These are phyloP conservation scores for Mucor piriformis DNA, from an alignment of 371 early-diverging fungal genomes.

Conservation along the genomic window DNA sequence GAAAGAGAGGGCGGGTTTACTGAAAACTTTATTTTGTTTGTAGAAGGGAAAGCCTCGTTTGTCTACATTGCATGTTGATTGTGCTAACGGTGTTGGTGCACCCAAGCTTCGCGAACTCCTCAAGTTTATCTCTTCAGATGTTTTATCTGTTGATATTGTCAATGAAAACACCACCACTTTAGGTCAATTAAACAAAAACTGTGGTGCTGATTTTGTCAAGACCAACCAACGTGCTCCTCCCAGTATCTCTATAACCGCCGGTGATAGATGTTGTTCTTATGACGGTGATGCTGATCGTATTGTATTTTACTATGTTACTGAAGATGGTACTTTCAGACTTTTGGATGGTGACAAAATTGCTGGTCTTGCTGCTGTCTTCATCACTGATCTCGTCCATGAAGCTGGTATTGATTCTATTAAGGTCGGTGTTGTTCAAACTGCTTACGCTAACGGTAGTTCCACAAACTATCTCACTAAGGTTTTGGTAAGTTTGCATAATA, in stretches of 20 bases:
- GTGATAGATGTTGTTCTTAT: slow-evolving; percentile 84
- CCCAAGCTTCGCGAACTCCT: slow-evolving; percentile 82
- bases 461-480: slow-evolving; percentile 88
- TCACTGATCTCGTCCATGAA: slow-evolving; percentile 82
- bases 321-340: slow-evolving; percentile 79
- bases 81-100: slow-evolving; percentile 98
- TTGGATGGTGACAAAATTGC: slow-evolving; percentile 99
- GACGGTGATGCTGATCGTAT: slow-evolving; percentile 99
- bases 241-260: slow-evolving; percentile 62
- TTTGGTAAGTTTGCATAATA: slow-evolving; percentile 62
- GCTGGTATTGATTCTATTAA: slow-evolving; percentile 76
- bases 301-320: slow-evolving; percentile 88
- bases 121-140: slow-evolving; percentile 64
- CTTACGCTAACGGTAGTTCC: slow-evolving; percentile 98
- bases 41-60: slow-evolving; percentile 70
- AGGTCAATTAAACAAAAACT: slow-evolving; percentile 85
- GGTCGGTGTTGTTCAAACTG: slow-evolving; percentile 98
- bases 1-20: slow-evolving; percentile 31
- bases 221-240: slow-evolving; percentile 82
- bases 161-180: slow-evolving; percentile 73
- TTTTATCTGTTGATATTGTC: slow-evolving; percentile 64
- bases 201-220: slow-evolving; percentile 99
- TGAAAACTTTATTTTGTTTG: slow-evolving; percentile 35
- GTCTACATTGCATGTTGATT: slow-evolving; percentile 82
- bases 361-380: slow-evolving; percentile 89